Conservation (phyloP, 257 asterid genomes). For the Solanum neorickii region DNA sequence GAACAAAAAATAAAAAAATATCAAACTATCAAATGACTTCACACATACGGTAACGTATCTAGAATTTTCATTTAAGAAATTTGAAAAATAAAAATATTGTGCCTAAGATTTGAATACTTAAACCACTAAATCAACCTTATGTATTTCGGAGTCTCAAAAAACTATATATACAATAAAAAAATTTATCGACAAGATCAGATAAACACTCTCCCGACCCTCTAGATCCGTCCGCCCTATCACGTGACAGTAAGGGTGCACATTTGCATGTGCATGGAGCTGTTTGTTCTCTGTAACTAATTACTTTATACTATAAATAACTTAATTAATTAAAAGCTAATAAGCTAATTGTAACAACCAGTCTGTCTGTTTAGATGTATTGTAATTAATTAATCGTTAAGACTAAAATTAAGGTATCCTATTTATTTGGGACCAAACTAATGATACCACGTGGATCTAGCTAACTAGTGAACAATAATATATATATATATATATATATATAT, state of each 20-base stretch:
- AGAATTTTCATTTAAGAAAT: not conserved
- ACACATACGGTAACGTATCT: no score
- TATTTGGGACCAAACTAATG: not conserved
- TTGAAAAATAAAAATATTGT: not conserved
- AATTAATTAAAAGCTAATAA: not conserved
- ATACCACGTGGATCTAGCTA: not conserved
- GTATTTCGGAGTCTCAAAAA: not conserved
- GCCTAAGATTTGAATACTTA: not conserved
- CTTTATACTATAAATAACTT: not conserved
- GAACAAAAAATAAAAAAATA: not conserved
- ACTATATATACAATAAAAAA: fast-evolving
- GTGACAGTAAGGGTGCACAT: not conserved
- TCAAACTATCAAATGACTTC: not conserved
- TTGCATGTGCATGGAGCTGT: not conserved
- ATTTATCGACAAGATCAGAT: not conserved
- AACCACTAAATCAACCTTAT: not conserved
- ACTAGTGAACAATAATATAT: not conserved
- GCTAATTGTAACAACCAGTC: not conserved
- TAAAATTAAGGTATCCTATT: not conserved
- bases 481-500: no score
- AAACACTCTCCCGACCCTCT: not conserved
- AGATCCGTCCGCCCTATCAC: not conserved
- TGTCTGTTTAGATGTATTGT: not conserved
- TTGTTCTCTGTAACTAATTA: not conserved
- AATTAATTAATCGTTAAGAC: not conserved